Evolutionary conservation across 2,329 filamentous ascomycete genomes (phyloP).

Genomic region (Hypomyces rosellus): DNA sequence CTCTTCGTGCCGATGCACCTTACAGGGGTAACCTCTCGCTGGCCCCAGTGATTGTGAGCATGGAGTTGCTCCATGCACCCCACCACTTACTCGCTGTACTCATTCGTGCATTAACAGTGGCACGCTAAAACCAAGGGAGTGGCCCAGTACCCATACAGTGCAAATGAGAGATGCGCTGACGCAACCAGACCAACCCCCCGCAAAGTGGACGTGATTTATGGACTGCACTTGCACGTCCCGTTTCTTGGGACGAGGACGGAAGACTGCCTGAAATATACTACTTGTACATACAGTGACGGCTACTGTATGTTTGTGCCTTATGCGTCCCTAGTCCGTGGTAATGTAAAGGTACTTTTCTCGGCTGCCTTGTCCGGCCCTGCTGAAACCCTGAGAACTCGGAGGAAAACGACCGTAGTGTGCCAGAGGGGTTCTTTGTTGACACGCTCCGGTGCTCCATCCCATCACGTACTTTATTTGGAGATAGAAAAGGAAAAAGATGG

Average conservation of each 20-base stretch:
- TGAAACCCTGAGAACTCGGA: not conserved
- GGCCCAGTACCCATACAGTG: not conserved
- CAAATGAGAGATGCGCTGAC: not conserved
- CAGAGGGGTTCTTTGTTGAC: too few species aligned
- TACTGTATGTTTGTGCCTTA: too few species aligned
- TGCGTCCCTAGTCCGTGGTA: too few species aligned
- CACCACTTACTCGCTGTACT: conserved; percentile 1
- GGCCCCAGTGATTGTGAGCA: conserved; percentile 3
- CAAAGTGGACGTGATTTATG: not conserved
- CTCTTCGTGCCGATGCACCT: conserved; percentile 1
- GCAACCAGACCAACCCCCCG: not conserved
- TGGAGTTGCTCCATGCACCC: not conserved
- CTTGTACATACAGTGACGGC: too few species aligned
- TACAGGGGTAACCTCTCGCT: not conserved
- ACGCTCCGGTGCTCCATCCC: too few species aligned
- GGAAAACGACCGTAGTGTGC: not conserved
- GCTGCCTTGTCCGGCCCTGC: too few species aligned
- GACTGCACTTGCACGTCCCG: too few species aligned
- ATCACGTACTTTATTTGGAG: too few species aligned
- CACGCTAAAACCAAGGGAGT: conserved; percentile 8
- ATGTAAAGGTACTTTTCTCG: too few species aligned
- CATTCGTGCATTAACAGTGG: conserved; percentile 10
- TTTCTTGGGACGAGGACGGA: too few species aligned
- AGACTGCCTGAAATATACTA: too few species aligned
- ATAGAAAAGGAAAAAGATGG: too few species aligned